Evolutionary conservation across 495 filamentous ascomycete genomes (phyloP).

Genomic region (Sphaerosporella brunnea): DNA sequence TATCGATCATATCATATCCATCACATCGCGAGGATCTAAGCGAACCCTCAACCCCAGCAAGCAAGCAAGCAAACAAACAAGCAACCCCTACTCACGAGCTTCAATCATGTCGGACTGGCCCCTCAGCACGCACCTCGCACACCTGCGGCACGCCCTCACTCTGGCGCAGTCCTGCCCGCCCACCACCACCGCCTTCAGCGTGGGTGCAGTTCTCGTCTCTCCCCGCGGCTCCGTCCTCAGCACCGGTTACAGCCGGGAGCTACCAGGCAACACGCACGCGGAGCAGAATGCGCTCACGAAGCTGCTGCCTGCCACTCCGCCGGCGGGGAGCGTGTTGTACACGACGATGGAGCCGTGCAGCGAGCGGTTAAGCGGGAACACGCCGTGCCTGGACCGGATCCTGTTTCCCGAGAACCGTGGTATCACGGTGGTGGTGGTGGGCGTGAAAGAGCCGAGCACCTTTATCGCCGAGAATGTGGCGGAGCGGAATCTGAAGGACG

Average conservation of each 20-base stretch:
- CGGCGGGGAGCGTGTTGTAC: constrained; percentile 45
- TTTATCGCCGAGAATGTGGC: constrained; percentile 74
- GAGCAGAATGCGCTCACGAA: constrained; percentile 84
- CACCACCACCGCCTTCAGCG: constrained; percentile 79
- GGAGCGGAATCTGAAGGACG: constrained; percentile 46
- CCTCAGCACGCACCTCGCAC: constrained; percentile 47
- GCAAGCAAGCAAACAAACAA: too few species aligned
- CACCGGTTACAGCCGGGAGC: constrained; percentile 81
- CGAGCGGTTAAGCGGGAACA: constrained; percentile 60
- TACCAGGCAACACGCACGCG: constrained; percentile 84
- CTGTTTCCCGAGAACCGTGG: constrained; percentile 39
- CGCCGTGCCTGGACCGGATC: constrained; percentile 68
- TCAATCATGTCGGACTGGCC: too few species aligned
- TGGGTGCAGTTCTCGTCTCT: constrained; percentile 67
- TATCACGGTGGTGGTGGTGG: constrained; percentile 69
- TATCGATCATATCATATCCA: too few species aligned
- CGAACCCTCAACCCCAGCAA: too few species aligned
- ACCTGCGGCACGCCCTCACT: constrained; percentile 55
- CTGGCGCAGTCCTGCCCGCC: constrained; percentile 62
- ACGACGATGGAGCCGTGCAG: constrained; percentile 92
- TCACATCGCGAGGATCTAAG: too few species aligned
- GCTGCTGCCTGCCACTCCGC: constrained; percentile 25
- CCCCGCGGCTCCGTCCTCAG: constrained; percentile 47
- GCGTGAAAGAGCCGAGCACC: constrained; percentile 70
- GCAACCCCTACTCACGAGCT: too few species aligned